Base-by-base conservation (phyloP, 2,329 filamentous ascomycete genomes). In the Ambrosiella cleistominuta region DNA sequence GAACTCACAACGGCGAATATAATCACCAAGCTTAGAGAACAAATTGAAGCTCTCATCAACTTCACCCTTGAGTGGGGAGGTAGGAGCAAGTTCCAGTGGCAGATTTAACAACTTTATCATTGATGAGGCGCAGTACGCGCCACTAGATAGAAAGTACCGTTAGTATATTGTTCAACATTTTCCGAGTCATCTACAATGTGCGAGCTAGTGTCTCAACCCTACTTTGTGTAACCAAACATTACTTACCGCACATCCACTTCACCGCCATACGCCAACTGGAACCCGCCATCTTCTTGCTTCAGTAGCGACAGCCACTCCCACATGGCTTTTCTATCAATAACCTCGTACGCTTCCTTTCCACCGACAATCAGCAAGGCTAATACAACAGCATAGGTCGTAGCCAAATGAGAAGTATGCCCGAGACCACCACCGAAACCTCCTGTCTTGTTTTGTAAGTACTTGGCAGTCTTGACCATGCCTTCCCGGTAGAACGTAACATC, bases 391-490 rank as follows among this genome's bases (percentile, higher is more conserved):
- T 97, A 98, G 0, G 86, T 88, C 52, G 87, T 85, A 59, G 93
- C 93, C 64, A 93, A 78, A 70, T 98, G 93, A 57, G 88, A 89
- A 63, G 80, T 76, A 68, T 97, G 93, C 36, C 91, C 89, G 68
- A 89, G 85, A n/a, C 93, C 90, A 62, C 91, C 93, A 56, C 89
- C 93, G 68, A 95, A 95, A 1, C 93, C 93, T 55, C 93, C 93
- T 13, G 75, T 76, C 19, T 75, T 69, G 69, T 96, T 94, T 71
- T 97, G 93, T 70, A 91, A 83, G 50, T 87, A 81, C 53, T 76
- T 77, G 55, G 93, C 83, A 6, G 90, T 96, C 61, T 82, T 78
- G 55, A 86, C 72, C 60, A 91, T 80, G 70, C 78, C 76, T 63
- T 85, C 73, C 58, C 83, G 79, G 69, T 88, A 91, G 44, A 80